phyloP scores from a whole-genome alignment of 169 alveolate genomes.

The Eimeria acervulina region DNA sequence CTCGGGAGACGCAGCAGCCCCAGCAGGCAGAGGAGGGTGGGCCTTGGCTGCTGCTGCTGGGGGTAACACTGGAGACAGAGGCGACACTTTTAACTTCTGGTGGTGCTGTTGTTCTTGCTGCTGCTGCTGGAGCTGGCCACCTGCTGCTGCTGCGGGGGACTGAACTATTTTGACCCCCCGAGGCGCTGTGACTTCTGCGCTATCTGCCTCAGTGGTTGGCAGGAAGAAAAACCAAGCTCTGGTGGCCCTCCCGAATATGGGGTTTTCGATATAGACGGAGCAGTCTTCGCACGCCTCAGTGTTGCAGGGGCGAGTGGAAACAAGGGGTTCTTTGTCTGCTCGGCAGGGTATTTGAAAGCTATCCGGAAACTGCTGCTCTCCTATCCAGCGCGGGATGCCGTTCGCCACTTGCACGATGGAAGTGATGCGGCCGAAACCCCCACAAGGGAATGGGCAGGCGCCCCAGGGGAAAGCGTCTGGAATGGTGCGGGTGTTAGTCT shows the following conservation, averaged over 20 bases:
- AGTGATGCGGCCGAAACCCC: slow-evolving; percentile 77
- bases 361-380: slow-evolving; percentile 80
- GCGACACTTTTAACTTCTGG: slow-evolving; percentile 1
- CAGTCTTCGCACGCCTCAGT: slow-evolving; percentile 79
- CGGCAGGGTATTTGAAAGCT: slow-evolving; percentile 78
- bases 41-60: not conserved
- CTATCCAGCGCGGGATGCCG: slow-evolving; percentile 82
- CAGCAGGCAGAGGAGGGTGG: not conserved
- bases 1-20: slow-evolving; percentile 14
- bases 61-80: slow-evolving; percentile 40
- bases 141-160: not conserved
- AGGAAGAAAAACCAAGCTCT: slow-evolving; percentile 81
- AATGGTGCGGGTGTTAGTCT: slow-evolving; percentile 58
- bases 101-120: not conserved
- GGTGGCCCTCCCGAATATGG: slow-evolving; percentile 11
- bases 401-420: slow-evolving; percentile 80
- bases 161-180: slow-evolving; percentile 55
- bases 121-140: not conserved
- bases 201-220: slow-evolving; percentile 77
- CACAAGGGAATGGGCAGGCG: slow-evolving; percentile 83
- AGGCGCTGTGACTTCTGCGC: slow-evolving; percentile 71
- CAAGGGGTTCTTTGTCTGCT: slow-evolving; percentile 80
- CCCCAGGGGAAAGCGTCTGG: slow-evolving; percentile 82
- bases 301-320: slow-evolving; percentile 69
- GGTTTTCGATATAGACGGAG: slow-evolving; percentile 69